Conservation (phyloP, 2,329 filamentous ascomycete species). For the Fusarium sp. region DNA sequence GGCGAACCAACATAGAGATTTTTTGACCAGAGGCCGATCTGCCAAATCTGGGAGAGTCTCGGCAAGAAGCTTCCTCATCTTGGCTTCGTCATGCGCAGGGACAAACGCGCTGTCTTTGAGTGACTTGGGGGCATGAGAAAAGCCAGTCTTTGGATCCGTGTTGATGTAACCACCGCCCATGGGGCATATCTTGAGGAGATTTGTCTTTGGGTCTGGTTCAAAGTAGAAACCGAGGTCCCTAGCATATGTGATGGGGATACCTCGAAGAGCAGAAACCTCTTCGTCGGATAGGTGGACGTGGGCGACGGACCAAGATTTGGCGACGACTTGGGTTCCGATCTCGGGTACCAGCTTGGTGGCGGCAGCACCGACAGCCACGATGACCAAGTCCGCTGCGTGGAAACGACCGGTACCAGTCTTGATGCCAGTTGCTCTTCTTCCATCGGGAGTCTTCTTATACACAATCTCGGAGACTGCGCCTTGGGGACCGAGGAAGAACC, state of each 20-base stretch:
- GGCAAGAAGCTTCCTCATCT: conserved; percentile 59
- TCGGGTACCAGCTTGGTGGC: conserved; percentile 60
- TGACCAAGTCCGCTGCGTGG: conserved; percentile 52
- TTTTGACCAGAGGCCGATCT: conserved; percentile 65
- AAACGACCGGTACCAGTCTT: conserved; percentile 21
- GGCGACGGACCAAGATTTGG: conserved; percentile 69
- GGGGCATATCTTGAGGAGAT: conserved; percentile 70
- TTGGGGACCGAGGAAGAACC: conserved; percentile 41
- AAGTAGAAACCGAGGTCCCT: conserved; percentile 75
- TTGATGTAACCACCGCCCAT: conserved; percentile 69
- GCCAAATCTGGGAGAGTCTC: conserved; percentile 64
- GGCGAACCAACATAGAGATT: conserved; percentile 71
- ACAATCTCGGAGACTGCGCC: conserved; percentile 45
- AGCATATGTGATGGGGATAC: conserved; percentile 70
- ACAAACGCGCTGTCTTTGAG: conserved; percentile 59
- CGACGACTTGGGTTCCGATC: conserved; percentile 62
- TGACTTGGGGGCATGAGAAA: conserved; percentile 53
- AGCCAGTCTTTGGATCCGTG: conserved; percentile 44
- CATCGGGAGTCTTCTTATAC: conserved; percentile 25
- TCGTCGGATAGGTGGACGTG: conserved; percentile 68
- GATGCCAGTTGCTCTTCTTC: conserved; percentile 24
- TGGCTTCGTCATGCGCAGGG: conserved; percentile 62
- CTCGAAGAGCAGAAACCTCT: conserved; percentile 64
- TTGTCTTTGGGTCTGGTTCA: conserved; percentile 70
- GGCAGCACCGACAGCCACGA: conserved; percentile 65